Conservation (phyloP, 192 early-diverging fungal genomes). For the Backusella tarrabulga region DNA sequence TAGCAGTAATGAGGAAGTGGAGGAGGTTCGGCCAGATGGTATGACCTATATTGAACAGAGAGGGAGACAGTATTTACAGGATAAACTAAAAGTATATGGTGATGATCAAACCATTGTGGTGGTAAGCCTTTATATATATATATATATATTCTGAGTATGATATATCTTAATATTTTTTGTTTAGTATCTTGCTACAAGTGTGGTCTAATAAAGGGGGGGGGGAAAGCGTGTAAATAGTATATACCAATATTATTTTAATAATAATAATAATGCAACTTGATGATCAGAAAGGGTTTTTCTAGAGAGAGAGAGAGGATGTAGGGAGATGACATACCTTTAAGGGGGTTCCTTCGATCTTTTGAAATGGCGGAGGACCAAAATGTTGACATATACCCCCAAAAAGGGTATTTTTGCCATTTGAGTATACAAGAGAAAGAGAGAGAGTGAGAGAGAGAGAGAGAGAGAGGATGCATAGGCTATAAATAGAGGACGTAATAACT, state of each 20-base stretch:
- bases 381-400: background rate
- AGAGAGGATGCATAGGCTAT: background rate
- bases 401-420: background rate
- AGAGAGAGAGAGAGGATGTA: background rate
- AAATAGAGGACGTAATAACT: background rate
- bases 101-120: slow-evolving; percentile 38
- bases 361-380: background rate
- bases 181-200: slow-evolving; percentile 21
- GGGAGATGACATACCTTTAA: background rate
- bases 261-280: background rate
- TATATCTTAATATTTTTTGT: background rate
- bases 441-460: too few relatives aligned
- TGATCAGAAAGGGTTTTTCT: background rate
- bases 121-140: slow-evolving; percentile 16
- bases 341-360: too few relatives aligned
- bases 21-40: slow-evolving; percentile 4
- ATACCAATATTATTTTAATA: background rate
- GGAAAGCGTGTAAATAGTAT: background rate
- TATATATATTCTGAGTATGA: background rate
- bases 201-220: background rate
- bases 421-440: background rate
- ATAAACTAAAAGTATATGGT: slow-evolving; percentile 22
- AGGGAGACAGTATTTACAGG: slow-evolving; percentile 24
- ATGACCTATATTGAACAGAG: slow-evolving; percentile 10
- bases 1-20: background rate